These are phyloP conservation scores for Ophiostoma sp. DNA, from an alignment of 2,329 filamentous ascomycete genomes.

Conservation along the genomic window DNA sequence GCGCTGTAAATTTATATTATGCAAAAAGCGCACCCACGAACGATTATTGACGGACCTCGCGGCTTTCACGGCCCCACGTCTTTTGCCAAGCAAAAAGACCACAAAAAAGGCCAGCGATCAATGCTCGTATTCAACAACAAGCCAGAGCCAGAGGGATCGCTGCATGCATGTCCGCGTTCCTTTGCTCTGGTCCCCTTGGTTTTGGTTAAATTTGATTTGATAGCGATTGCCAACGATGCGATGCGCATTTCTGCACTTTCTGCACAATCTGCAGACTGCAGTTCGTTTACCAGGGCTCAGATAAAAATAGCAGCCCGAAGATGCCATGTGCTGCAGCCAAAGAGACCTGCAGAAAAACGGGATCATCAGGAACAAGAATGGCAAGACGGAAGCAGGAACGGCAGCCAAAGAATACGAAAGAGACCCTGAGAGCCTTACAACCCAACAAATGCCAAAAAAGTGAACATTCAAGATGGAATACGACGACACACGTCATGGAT, in stretches of 20 bases:
- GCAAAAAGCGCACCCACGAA: no score
- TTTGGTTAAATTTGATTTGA: neutral
- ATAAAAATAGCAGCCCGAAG: neutral
- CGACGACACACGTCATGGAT: neutral
- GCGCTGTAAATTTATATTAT: neutral
- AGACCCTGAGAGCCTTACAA: neutral
- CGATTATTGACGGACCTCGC: no score
- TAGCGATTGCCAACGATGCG: neutral
- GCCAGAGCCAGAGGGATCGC: neutral
- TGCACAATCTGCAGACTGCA: neutral
- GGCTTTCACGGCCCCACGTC: neutral
- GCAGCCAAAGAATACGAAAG: neutral
- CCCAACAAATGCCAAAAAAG: neutral
- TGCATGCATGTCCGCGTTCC: conserved; percentile 6
- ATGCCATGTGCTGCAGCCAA: neutral
- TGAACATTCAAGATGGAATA: neutral
- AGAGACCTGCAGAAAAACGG: neutral
- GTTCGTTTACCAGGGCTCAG: neutral
- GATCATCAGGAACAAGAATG: conserved; percentile 4
- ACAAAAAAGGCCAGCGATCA: neutral
- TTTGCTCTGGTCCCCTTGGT: neutral
- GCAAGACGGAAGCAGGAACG: conserved; percentile 10
- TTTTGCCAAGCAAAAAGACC: conserved; percentile 8
- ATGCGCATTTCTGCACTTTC: neutral
- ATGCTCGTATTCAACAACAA: conserved; percentile 2